Conservation (phyloP, 1,139 yeast genomes). For the Saccharomyces hybrid region DNA sequence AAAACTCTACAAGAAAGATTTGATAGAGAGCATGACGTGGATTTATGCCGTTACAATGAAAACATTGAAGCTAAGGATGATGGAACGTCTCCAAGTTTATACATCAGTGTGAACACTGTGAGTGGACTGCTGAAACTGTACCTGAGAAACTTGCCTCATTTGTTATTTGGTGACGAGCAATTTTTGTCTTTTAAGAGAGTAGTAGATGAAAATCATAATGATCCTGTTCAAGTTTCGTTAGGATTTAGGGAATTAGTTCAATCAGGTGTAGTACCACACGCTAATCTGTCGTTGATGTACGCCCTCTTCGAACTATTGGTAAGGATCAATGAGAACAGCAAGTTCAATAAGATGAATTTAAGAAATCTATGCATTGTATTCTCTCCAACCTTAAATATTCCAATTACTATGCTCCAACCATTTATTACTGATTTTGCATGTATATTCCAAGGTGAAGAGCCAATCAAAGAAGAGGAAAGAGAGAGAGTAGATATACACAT, state of each 20-base stretch:
- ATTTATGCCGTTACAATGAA: constrained; percentile 38
- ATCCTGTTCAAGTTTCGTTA: constrained; percentile 29
- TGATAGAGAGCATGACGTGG: constrained; percentile 58
- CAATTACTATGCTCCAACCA: constrained; percentile 55
- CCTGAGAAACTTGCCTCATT: constrained; percentile 61
- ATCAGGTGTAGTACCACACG: constrained; percentile 36
- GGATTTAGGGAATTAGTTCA: constrained; percentile 30
- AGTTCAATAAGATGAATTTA: constrained; percentile 74
- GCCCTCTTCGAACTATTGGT: constrained; percentile 61
- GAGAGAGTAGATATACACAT: constrained; percentile 33
- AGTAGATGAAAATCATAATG: constrained; percentile 28
- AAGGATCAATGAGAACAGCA: constrained; percentile 55
- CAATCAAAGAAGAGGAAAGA: constrained; percentile 30
- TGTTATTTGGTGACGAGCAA: constrained; percentile 49
- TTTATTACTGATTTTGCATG: constrained; percentile 59
- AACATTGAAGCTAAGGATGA: constrained; percentile 27
- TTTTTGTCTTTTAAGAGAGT: constrained; percentile 36
- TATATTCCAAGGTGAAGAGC: constrained; percentile 50
- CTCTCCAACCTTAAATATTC: constrained; percentile 73
- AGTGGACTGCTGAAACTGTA: constrained; percentile 73
- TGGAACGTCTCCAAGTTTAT: constrained; percentile 10
- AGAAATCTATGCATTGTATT: constrained; percentile 76
- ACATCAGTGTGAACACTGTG: constrained; percentile 60
- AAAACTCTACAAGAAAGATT: constrained; percentile 65
- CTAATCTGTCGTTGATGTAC: constrained; percentile 55